A percentile compares a stretch with the other conserved stretches of the same genome.
These are phyloP conservation scores for Rhodotorula kratochvilovae DNA, from an alignment of 768 basidiomycete genomes.

Conservation along the genomic window DNA sequence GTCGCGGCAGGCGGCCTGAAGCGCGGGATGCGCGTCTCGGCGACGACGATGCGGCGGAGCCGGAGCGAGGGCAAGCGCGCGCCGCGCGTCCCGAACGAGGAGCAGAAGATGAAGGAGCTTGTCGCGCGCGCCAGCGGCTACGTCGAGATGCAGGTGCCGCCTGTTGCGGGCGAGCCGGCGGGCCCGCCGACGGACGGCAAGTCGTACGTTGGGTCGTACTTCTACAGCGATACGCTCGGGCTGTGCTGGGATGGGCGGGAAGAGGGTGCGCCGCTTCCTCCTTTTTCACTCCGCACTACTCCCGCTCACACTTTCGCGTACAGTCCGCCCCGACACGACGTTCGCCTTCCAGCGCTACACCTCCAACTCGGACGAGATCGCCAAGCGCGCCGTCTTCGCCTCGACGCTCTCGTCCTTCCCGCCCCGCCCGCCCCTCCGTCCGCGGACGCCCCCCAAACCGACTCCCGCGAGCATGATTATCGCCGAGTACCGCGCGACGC, in stretches of 20 bases:
- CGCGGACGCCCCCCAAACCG: not conserved
- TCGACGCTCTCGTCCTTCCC: constrained; percentile 23
- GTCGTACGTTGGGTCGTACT: constrained; percentile 4
- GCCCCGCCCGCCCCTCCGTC: constrained; percentile 18
- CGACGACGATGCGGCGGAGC: not conserved
- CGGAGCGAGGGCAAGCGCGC: constrained; percentile 15
- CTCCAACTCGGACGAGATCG: constrained; percentile 7
- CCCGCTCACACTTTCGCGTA: not conserved
- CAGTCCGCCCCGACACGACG: constrained; percentile 19
- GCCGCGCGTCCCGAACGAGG: not conserved
- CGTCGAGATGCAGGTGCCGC: not conserved
- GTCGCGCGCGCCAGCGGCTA: not conserved
- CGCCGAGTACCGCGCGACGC: constrained; percentile 16
- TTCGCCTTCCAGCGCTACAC: constrained; percentile 9
- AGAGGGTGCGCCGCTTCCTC: not conserved
- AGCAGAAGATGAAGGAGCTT: constrained; percentile 1
- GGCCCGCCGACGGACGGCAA: not conserved
- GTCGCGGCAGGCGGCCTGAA: not conserved
- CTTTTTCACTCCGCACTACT: not conserved
- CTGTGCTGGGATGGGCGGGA: constrained; percentile 29
- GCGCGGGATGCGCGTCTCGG: not conserved
- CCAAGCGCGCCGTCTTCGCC: constrained; percentile 17
- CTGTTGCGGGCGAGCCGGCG: not conserved
- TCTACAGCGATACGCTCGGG: constrained; percentile 10
- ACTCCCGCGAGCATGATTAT: constrained; percentile 11